These are phyloP conservation scores for Inga leiocalycina DNA, from an alignment of 306 rosid genomes.

Conservation along the genomic window DNA sequence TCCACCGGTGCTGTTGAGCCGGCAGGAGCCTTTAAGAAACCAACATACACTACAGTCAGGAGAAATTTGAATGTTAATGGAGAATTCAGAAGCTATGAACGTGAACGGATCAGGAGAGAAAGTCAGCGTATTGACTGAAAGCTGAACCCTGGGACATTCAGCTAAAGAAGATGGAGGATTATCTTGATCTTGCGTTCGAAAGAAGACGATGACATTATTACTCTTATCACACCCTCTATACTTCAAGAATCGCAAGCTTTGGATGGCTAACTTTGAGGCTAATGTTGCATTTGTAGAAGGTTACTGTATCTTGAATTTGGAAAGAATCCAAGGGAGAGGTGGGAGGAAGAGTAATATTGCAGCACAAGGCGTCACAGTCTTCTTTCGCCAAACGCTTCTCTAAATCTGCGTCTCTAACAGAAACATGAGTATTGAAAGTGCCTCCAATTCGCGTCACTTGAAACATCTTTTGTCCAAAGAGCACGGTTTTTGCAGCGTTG, in stretches of 20 bases:
- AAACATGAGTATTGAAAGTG: neutral
- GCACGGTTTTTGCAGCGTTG: neutral
- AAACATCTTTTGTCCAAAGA: constrained; percentile 8
- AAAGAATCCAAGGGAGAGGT: constrained; percentile 20
- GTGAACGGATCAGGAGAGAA: neutral
- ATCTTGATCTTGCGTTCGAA: neutral
- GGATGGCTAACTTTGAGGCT: neutral
- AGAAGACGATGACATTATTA: constrained; percentile 7
- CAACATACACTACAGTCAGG: neutral
- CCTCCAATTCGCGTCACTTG: neutral
- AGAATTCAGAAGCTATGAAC: constrained; percentile 16
- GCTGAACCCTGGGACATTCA: constrained; percentile 29
- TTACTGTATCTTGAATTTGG: neutral
- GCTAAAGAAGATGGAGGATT: neutral
- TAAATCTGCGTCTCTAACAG: neutral
- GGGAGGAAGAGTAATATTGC: constrained; percentile 20
- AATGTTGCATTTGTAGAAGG: constrained; percentile 31
- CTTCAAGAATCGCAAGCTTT: neutral
- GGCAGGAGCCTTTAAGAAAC: neutral
- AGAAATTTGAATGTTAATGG: neutral
- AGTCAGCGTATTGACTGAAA: constrained; percentile 2
- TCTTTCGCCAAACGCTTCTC: neutral
- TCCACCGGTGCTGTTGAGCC: neutral
- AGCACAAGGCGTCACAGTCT: constrained; percentile 5
- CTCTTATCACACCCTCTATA: neutral